Evolutionary conservation across 352 stramenopile species (phyloP).

Genomic region (Phytophthora kernoviae): DNA sequence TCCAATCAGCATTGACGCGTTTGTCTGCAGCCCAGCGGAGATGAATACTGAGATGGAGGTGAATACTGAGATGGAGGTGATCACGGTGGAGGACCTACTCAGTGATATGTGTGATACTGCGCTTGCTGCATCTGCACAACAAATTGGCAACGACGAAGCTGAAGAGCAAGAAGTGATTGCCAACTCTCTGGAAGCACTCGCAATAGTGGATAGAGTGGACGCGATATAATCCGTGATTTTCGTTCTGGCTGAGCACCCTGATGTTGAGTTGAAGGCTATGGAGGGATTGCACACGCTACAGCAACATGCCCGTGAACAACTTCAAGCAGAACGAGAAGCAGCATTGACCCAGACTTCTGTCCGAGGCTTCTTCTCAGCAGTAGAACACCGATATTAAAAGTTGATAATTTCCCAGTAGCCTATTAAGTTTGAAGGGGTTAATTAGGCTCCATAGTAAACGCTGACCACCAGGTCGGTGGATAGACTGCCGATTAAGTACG

Average conservation of each 20-base stretch:
- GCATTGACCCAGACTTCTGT: neutral
- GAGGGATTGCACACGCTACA: neutral
- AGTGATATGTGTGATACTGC: neutral
- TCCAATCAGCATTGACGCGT: neutral
- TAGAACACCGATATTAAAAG: neutral
- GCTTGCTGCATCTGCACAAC: neutral
- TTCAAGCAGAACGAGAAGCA: neutral
- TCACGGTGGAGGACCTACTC: neutral
- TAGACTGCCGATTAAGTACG: neutral
- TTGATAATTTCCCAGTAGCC: neutral
- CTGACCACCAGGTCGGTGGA: constrained; percentile 5
- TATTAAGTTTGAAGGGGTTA: constrained; percentile 1
- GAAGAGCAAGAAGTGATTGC: neutral
- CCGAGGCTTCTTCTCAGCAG: neutral
- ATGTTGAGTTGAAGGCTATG: constrained; percentile 1
- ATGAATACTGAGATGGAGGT: too few relatives aligned
- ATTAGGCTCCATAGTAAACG: neutral
- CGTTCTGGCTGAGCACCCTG: neutral
- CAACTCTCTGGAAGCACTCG: neutral
- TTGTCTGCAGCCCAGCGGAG: constrained; percentile 4
- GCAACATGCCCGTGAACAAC: neutral
- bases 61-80: constrained; percentile 1
- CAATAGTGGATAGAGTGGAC: neutral
- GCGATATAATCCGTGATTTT: neutral
- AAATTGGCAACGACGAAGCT: neutral